A percentile compares a stretch with the other conserved stretches of the same genome.
Evolutionary conservation across 2,329 filamentous ascomycete genomes (phyloP).

Genomic region (Sporothrix mexicana): DNA sequence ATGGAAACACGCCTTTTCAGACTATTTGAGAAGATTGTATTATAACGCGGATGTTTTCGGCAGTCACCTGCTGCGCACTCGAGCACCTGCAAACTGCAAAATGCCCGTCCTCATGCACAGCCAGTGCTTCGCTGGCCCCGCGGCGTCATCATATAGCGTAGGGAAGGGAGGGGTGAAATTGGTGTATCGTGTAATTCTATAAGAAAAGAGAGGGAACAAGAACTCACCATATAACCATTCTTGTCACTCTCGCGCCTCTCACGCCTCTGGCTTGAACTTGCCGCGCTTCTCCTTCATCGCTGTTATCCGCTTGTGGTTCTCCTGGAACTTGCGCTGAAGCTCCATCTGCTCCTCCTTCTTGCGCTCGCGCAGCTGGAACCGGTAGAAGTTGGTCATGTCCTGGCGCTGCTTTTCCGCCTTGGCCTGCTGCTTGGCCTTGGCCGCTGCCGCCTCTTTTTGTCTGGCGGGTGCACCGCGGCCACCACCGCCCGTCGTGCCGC

Average conservation of each 20-base stretch:
- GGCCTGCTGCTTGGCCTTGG: slow-evolving; percentile 64
- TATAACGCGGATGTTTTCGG: slow-evolving; percentile 57
- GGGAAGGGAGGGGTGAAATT: background rate
- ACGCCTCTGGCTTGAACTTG: slow-evolving; percentile 61
- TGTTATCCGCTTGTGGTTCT: slow-evolving; percentile 73
- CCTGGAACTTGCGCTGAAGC: slow-evolving; percentile 74
- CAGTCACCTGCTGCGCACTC: slow-evolving; percentile 43
- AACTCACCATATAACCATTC: background rate
- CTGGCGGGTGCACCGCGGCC: slow-evolving; percentile 71
- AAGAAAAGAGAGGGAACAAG: background rate
- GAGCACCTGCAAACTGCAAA: background rate
- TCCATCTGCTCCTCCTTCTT: slow-evolving; percentile 75
- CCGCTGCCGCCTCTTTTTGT: slow-evolving; percentile 71
- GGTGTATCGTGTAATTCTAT: too few relatives aligned
- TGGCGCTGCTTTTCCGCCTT: slow-evolving; percentile 64
- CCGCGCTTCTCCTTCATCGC: slow-evolving; percentile 72
- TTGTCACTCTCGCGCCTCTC: slow-evolving; percentile 36
- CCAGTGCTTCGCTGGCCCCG: slow-evolving; percentile 48
- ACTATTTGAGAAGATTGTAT: slow-evolving; percentile 47
- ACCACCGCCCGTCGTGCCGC: slow-evolving; percentile 76
- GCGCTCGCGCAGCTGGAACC: slow-evolving; percentile 81
- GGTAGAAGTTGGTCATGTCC: slow-evolving; percentile 76
- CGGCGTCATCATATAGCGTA: slow-evolving; percentile 46
- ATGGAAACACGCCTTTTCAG: slow-evolving; percentile 17
- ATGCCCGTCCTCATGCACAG: background rate